phyloP scores from a whole-genome alignment of 306 rosid genomes.

The Quercus glauca region DNA sequence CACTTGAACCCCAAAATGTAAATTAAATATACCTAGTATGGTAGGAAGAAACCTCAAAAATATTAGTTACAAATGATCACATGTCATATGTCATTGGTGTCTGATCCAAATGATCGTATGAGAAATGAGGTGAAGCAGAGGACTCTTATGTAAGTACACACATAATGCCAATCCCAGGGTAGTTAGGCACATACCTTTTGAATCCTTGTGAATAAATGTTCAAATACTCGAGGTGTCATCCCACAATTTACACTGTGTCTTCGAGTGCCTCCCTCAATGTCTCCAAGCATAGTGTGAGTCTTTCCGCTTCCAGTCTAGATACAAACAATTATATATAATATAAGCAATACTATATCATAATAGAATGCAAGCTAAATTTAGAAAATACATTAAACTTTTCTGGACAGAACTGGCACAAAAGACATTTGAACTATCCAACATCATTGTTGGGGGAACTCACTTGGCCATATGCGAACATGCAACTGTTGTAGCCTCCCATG shows the following conservation, averaged over 20 bases:
- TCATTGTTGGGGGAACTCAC: slow-evolving; percentile 47
- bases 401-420: not conserved
- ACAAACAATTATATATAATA: slow-evolving; percentile 12
- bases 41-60: not conserved
- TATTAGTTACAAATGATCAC: not conserved
- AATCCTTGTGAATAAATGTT: slow-evolving; percentile 82
- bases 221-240: slow-evolving; percentile 98
- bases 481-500: slow-evolving; percentile 93
- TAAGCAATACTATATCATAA: not conserved
- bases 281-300: slow-evolving; percentile 99
- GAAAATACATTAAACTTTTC: not conserved
- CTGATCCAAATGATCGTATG: not conserved
- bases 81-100: not conserved
- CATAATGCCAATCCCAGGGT: not conserved
- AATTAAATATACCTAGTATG: not conserved
- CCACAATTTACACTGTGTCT: slow-evolving; percentile 98
- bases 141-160: not conserved
- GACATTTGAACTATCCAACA: not conserved
- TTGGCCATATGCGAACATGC: slow-evolving; percentile 99
- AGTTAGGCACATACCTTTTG: slow-evolving; percentile 64
- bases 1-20: too few species aligned
- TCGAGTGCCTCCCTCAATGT: slow-evolving; percentile 93
- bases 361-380: not conserved
- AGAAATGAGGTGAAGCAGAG: not conserved
- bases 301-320: slow-evolving; percentile 96